These are phyloP conservation scores for Tetrapisispora pingtungensis DNA, from an alignment of 805 yeast genomes.

Conservation along the genomic window DNA sequence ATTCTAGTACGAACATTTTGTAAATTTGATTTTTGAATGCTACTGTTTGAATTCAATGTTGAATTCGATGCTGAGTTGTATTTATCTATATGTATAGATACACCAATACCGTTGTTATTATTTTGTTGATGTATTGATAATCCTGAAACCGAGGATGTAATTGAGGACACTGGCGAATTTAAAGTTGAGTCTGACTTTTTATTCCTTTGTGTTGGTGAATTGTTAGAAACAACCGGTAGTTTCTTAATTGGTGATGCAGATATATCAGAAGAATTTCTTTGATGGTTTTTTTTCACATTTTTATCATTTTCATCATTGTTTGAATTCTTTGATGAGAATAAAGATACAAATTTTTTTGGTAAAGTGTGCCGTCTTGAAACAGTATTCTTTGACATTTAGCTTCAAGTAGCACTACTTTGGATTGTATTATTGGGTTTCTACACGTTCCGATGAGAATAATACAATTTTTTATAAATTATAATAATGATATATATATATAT, in stretches of 20 bases:
- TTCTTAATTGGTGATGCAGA: not conserved
- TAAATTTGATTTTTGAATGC: not conserved
- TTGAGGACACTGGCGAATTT: not conserved
- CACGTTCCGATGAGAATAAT: not conserved
- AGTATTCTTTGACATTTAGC: constrained; percentile 1
- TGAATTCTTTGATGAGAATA: not conserved
- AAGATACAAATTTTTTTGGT: constrained; percentile 3
- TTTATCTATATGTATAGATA: not conserved
- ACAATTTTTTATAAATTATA: too few relatives aligned
- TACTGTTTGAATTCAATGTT: constrained; percentile 1
- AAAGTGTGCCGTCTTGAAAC: constrained; percentile 4
- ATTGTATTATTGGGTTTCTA: too few relatives aligned
- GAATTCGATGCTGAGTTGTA: not conserved
- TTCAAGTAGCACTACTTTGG: too few relatives aligned
- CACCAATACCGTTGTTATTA: not conserved
- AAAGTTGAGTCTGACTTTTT: not conserved
- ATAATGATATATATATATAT: too few relatives aligned
- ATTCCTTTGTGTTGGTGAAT: not conserved
- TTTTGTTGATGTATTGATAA: not conserved
- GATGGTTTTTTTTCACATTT: not conserved
- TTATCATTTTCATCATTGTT: not conserved
- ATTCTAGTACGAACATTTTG: not conserved
- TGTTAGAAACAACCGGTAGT: not conserved
- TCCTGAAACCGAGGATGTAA: not conserved
- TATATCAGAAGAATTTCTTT: constrained; percentile 1